phyloP scores from a whole-genome alignment of 1,284 basidiomycete genomes.

The Austroboletus niveus region DNA sequence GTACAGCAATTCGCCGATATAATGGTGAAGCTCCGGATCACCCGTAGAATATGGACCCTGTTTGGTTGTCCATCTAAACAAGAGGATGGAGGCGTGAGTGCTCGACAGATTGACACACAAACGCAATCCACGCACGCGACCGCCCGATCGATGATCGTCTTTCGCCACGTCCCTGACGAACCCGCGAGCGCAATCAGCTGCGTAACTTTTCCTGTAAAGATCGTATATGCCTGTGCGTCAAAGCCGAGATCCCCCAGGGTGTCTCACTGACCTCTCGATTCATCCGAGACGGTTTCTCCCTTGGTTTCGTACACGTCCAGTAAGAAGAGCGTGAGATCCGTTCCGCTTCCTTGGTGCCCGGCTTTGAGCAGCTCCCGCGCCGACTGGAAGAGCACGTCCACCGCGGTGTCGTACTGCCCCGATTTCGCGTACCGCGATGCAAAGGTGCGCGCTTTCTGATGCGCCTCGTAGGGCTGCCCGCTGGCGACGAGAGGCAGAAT shows the following conservation, averaged over 20 bases:
- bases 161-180: slow-evolving; percentile 74
- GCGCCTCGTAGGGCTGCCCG: slow-evolving; percentile 82
- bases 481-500: slow-evolving; percentile 72
- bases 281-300: slow-evolving; percentile 64
- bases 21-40: slow-evolving; percentile 83
- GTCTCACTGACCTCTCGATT: slow-evolving; percentile 60
- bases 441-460: slow-evolving; percentile 93
- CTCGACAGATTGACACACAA: slow-evolving; percentile 5
- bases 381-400: slow-evolving; percentile 86
- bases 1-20: slow-evolving; percentile 83
- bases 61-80: slow-evolving; percentile 75
- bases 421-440: slow-evolving; percentile 83
- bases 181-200: slow-evolving; percentile 81
- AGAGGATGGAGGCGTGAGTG: slow-evolving; percentile 5
- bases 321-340: slow-evolving; percentile 76
- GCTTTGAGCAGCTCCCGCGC: slow-evolving; percentile 82
- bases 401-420: slow-evolving; percentile 75
- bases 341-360: slow-evolving; percentile 85
- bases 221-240: no score
- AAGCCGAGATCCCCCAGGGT: no score
- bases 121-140: slow-evolving; percentile 57
- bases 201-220: slow-evolving; percentile 62
- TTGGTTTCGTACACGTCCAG: slow-evolving; percentile 79
- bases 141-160: slow-evolving; percentile 75
- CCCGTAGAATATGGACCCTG: slow-evolving; percentile 76